Evolutionary conservation across 1,139 yeast genomes (phyloP).

Genomic region (Geotrichum fermentans): DNA sequence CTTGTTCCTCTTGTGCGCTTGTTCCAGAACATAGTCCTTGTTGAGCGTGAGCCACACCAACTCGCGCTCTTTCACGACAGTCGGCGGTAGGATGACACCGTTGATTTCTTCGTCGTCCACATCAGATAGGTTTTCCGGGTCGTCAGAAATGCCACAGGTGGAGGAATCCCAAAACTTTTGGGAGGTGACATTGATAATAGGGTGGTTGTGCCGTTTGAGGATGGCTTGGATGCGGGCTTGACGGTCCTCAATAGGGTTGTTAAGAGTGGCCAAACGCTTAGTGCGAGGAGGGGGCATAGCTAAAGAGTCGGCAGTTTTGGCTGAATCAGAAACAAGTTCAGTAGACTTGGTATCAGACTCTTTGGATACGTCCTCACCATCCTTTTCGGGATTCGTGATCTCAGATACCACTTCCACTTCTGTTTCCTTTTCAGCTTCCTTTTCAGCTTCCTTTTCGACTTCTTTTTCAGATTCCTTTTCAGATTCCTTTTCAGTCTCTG

Average conservation of each 20-base stretch:
- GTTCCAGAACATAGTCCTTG: constrained; percentile 78
- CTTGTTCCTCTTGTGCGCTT: constrained; percentile 78
- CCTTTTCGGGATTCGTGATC: background rate
- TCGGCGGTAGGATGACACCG: constrained; percentile 53
- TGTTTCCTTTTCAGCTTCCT: constrained; percentile 8
- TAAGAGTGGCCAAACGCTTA: background rate
- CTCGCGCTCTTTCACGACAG: constrained; percentile 66
- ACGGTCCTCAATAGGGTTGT: constrained; percentile 10
- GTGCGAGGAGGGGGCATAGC: background rate
- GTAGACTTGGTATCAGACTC: background rate
- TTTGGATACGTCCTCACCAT: background rate
- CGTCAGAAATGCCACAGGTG: constrained; percentile 53
- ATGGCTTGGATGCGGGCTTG: constrained; percentile 18
- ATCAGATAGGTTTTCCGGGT: constrained; percentile 60
- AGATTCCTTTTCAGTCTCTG: constrained; percentile 29
- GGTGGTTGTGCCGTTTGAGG: constrained; percentile 20
- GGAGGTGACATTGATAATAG: constrained; percentile 11
- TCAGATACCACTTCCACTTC: background rate
- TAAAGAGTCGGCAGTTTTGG: background rate
- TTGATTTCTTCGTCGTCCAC: constrained; percentile 79
- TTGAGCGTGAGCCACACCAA: constrained; percentile 84
- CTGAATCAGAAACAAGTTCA: background rate
- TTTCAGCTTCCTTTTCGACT: constrained; percentile 7
- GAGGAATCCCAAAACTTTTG: constrained; percentile 13
- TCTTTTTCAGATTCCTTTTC: constrained; percentile 3